Evolutionary conservation across 2,329 filamentous ascomycete species (phyloP).

Genomic region (Lasiodiplodia sp.): DNA sequence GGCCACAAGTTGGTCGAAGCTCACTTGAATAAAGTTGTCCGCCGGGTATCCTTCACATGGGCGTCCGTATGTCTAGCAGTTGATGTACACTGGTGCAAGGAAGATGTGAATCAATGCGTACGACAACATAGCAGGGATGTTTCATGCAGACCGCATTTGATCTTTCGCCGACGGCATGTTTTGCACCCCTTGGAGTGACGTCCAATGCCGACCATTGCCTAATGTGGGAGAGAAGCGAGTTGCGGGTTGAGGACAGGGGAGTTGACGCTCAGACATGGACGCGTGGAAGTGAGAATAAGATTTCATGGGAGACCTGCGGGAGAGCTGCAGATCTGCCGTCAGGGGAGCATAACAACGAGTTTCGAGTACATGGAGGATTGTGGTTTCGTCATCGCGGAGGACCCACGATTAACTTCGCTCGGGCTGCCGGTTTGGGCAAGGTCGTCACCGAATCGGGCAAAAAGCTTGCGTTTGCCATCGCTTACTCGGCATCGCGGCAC

Average conservation of each 20-base stretch:
- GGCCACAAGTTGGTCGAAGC: background rate
- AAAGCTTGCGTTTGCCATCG: constrained; percentile 6
- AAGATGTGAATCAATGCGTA: background rate
- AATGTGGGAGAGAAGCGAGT: background rate
- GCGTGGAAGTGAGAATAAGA: constrained; percentile 1
- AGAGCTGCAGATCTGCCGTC: constrained; percentile 7
- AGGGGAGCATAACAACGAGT: background rate
- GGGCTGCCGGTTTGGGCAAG: background rate
- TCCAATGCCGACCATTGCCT: background rate
- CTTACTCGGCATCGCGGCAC: constrained; percentile 7
- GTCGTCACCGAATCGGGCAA: constrained; percentile 6
- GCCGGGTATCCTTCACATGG: background rate
- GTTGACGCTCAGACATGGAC: background rate
- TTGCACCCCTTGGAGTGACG: background rate
- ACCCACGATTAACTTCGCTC: constrained; percentile 5
- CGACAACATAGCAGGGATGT: background rate
- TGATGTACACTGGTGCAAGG: background rate
- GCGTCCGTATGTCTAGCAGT: background rate
- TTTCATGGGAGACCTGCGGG: background rate
- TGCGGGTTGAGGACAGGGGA: background rate
- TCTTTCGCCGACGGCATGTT: background rate
- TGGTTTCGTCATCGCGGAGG: background rate
- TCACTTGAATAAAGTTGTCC: background rate
- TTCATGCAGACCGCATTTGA: background rate
- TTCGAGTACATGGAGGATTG: background rate